Conservation (phyloP, 176 grass and related monocot genomes). For the Rhynchospora breviuscula region DNA sequence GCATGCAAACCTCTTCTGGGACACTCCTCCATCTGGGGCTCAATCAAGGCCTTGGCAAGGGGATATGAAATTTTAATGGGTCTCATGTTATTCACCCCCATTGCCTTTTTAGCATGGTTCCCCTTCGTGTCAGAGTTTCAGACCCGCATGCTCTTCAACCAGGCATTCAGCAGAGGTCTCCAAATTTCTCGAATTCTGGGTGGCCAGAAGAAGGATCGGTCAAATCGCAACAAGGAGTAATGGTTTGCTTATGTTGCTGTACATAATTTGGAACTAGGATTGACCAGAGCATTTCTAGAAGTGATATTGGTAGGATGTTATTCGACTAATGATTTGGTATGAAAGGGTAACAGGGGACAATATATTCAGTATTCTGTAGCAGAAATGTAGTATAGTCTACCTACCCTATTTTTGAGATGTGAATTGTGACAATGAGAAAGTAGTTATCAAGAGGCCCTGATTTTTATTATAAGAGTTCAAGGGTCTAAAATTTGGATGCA, state of each 20-base stretch:
- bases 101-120: slow-evolving; percentile 91
- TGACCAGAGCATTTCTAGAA: background rate
- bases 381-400: background rate
- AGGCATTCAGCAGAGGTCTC: slow-evolving; percentile 91
- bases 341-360: background rate
- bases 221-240: slow-evolving; percentile 74
- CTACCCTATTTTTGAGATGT: background rate
- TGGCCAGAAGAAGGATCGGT: slow-evolving; percentile 81
- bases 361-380: background rate
- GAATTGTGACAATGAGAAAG: background rate
- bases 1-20: slow-evolving; percentile 54
- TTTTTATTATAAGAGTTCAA: background rate
- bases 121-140: slow-evolving; percentile 95
- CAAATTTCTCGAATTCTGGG: slow-evolving; percentile 97
- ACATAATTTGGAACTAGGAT: slow-evolving; percentile 10
- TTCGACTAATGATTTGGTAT: background rate
- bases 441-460: background rate
- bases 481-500: background rate
- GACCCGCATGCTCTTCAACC: slow-evolving; percentile 97
- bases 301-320: background rate
- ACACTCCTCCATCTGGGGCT: slow-evolving; percentile 53
- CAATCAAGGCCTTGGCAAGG: slow-evolving; percentile 74
- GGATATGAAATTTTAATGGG: slow-evolving; percentile 94
- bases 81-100: slow-evolving; percentile 76
- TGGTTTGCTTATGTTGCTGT: slow-evolving; percentile 2